Evolutionary conservation across 129 eudicot species (phyloP).

Genomic region (sunflower (Helianthus annuus)): HanXRQr2.0-SUNRISE NC_035440.2:136739067-136739566

Average conservation of each 20-base stretch:
- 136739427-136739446: conserved; percentile 38
- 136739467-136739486: conserved; percentile 54
- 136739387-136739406: conserved; percentile 57
- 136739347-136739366: conserved; percentile 65
- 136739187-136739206: too few relatives aligned
- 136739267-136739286: conserved; percentile 33
- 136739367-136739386: conserved; percentile 97
- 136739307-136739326: neutral
- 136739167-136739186: too few relatives aligned
- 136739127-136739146: too few relatives aligned
- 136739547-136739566: conserved; percentile 56
- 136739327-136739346: neutral
- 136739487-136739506: conserved; percentile 52
- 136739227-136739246: conserved; percentile 88
- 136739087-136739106: too few relatives aligned
- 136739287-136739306: neutral
- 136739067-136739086: too few relatives aligned
- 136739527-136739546: too few relatives aligned
- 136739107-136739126: too few relatives aligned
- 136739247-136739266: conserved; percentile 98
- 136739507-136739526: conserved; percentile 54
- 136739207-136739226: too few relatives aligned
- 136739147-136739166: too few relatives aligned
- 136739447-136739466: conserved; percentile 46
- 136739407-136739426: conserved; percentile 42